phyloP scores from a whole-genome alignment of 371 early-diverging fungal genomes.

The Furculomyces boomerangus region DNA sequence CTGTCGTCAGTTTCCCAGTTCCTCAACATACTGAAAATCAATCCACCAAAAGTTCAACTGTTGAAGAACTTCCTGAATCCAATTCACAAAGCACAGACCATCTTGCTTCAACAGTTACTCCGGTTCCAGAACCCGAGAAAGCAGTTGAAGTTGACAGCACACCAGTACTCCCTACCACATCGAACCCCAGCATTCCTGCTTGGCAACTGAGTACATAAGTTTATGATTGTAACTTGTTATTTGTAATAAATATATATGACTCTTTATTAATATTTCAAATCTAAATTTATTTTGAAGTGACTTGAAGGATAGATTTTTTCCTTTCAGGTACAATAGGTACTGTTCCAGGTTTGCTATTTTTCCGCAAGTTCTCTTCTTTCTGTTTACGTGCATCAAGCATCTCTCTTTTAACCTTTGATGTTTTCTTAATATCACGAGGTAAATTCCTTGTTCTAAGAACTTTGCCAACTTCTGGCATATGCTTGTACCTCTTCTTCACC shows the following conservation, averaged over 20 bases:
- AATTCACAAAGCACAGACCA: neutral
- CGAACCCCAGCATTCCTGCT: slow-evolving; percentile 21
- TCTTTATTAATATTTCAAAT: too few species aligned
- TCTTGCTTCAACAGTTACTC: neutral
- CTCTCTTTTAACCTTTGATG: slow-evolving; percentile 51
- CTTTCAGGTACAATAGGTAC: slow-evolving; percentile 54
- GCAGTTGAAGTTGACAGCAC: neutral
- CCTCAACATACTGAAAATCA: too few species aligned
- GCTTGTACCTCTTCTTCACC: slow-evolving; percentile 85
- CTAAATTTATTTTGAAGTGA: slow-evolving; percentile 37
- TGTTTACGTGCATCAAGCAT: slow-evolving; percentile 58
- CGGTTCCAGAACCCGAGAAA: neutral
- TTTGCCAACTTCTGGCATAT: slow-evolving; percentile 79
- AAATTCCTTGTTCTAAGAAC: slow-evolving; percentile 48
- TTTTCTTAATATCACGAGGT: slow-evolving; percentile 65
- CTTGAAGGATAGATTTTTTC: slow-evolving; percentile 57
- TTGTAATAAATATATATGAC: too few species aligned
- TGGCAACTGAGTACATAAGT: slow-evolving; percentile 24
- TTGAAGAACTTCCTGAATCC: neutral
- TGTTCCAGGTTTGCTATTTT: slow-evolving; percentile 47
- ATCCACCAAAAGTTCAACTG: neutral
- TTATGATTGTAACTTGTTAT: too few species aligned
- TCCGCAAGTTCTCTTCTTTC: slow-evolving; percentile 69
- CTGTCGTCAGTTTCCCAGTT: too few species aligned
- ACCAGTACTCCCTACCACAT: neutral